Percentiles rank a stretch among this genome's conserved stretches.
These are phyloP conservation scores for Beauveria varroae DNA, from an alignment of 2,329 filamentous ascomycete genomes.

Conservation along the genomic window DNA sequence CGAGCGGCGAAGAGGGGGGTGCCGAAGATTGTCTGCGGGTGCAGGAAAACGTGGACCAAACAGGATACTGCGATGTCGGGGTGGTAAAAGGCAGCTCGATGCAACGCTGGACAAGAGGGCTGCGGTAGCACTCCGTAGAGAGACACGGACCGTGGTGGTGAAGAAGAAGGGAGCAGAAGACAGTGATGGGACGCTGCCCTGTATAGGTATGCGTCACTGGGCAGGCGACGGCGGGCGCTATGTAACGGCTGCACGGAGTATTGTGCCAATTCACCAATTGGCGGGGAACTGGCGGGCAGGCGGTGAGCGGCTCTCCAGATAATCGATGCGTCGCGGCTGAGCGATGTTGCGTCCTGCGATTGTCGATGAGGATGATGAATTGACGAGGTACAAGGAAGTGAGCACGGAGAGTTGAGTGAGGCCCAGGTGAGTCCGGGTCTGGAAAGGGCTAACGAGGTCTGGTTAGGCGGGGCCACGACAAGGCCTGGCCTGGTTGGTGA, in stretches of 20 bases:
- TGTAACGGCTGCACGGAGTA: not conserved
- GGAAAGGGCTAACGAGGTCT: not conserved
- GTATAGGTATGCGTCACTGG: not conserved
- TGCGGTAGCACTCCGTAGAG: not conserved
- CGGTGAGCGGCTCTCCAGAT: not conserved
- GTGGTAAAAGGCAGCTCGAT: not conserved
- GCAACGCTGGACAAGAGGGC: not conserved
- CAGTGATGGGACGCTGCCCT: conserved; percentile 1
- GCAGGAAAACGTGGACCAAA: conserved; percentile 7
- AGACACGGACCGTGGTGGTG: not conserved
- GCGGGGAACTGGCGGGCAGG: not conserved
- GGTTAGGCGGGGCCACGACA: not conserved
- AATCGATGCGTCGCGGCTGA: not conserved
- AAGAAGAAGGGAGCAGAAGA: not conserved
- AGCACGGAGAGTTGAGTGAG: not conserved
- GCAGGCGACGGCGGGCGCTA: not conserved
- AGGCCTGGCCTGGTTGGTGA: not conserved
- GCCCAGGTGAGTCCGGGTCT: conserved; percentile 3
- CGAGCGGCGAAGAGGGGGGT: not conserved
- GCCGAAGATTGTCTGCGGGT: conserved; percentile 2
- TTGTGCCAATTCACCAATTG: conserved; percentile 3
- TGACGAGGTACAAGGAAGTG: not conserved
- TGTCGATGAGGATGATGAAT: not conserved
- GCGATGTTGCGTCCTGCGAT: not conserved
- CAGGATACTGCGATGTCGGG: conserved; percentile 3